These are phyloP conservation scores for Talaromyces sp. DNA, from an alignment of 2,329 filamentous ascomycete species.

Conservation along the genomic window DNA sequence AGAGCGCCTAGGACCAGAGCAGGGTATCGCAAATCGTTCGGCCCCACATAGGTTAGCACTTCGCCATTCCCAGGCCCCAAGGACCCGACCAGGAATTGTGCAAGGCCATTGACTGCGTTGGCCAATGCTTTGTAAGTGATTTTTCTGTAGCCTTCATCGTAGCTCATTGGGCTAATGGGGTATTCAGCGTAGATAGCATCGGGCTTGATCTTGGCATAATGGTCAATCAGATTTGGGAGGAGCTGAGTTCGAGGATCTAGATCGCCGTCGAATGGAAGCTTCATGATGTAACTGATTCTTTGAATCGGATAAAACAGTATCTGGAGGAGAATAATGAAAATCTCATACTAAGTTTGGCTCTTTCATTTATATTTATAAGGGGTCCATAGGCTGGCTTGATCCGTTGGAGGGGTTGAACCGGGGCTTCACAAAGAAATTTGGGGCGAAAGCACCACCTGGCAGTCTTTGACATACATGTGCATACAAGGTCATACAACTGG, in stretches of 20 bases:
- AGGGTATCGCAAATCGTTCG: slow-evolving; percentile 45
- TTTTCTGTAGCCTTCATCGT: slow-evolving; percentile 34
- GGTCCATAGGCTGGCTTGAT: too few relatives aligned
- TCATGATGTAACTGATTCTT: background rate
- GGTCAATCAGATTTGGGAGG: slow-evolving; percentile 40
- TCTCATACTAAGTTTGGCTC: background rate
- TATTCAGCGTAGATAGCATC: slow-evolving; percentile 37
- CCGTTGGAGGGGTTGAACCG: too few relatives aligned
- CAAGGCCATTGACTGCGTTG: slow-evolving; percentile 31
- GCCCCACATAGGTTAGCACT: slow-evolving; percentile 45
- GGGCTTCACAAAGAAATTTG: background rate
- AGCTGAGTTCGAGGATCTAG: slow-evolving; percentile 15
- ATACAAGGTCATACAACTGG: background rate
- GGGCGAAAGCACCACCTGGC: background rate
- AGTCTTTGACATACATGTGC: background rate
- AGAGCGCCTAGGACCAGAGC: slow-evolving; percentile 43
- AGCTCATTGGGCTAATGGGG: slow-evolving; percentile 30
- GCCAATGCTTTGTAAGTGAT: slow-evolving; percentile 34
- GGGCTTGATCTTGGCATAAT: slow-evolving; percentile 33
- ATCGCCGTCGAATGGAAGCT: background rate
- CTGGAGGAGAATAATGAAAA: background rate
- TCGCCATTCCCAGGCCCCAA: slow-evolving; percentile 36
- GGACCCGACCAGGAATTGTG: slow-evolving; percentile 24
- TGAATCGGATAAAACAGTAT: background rate
- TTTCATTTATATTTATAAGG: background rate